Evolutionary conservation across 306 rosid genomes (phyloP).

Genomic region (barrel medic (Medicago truncatula)): DNA sequence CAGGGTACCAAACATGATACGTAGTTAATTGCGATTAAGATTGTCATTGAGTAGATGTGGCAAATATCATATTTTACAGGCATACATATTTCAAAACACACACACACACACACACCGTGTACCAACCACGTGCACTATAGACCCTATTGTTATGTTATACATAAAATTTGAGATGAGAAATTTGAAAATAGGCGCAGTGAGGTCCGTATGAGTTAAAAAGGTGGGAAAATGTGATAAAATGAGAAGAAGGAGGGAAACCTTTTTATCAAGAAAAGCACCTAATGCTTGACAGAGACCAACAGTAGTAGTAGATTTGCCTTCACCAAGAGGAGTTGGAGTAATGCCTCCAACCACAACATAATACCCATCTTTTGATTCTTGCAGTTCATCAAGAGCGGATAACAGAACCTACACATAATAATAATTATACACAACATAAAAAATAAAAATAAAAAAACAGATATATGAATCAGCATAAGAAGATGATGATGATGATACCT

Average conservation of each 20-base stretch:
- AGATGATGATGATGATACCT: slow-evolving; percentile 43
- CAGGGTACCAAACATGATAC: too few relatives aligned
- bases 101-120: too few relatives aligned
- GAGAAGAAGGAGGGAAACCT: slow-evolving; percentile 51
- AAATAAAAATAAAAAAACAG: background rate
- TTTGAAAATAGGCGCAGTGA: too few relatives aligned
- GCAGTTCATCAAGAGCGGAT: slow-evolving; percentile 72
- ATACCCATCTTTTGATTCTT: slow-evolving; percentile 76
- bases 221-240: background rate
- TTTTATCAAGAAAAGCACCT: slow-evolving; percentile 95
- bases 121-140: too few relatives aligned
- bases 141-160: too few relatives aligned
- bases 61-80: too few relatives aligned
- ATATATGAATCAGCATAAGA: background rate
- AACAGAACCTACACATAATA: slow-evolving; percentile 72
- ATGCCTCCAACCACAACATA: slow-evolving; percentile 99
- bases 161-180: too few relatives aligned
- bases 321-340: slow-evolving; percentile 98
- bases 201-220: too few relatives aligned
- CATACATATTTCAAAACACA: too few relatives aligned
- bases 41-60: too few relatives aligned
- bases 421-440: background rate
- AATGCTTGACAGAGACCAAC: slow-evolving; percentile 99
- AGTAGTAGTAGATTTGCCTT: slow-evolving; percentile 98
- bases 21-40: too few relatives aligned